Evolutionary conservation across 2,329 filamentous ascomycete species (phyloP).

Genomic region (Curvularia sp.): DNA sequence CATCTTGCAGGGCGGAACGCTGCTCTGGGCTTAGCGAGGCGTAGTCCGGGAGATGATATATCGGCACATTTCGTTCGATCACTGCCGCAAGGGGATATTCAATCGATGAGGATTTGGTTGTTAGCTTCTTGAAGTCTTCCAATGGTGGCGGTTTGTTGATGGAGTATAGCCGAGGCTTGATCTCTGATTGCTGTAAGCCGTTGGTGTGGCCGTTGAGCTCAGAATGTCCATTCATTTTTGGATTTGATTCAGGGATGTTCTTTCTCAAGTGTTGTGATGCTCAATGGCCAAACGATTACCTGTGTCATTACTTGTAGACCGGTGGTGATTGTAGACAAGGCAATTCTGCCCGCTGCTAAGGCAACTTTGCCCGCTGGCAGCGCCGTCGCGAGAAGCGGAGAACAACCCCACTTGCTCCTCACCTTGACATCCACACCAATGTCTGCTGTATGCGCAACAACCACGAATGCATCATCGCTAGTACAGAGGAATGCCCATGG

Average conservation of each 20-base stretch:
- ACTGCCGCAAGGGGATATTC: constrained; percentile 58
- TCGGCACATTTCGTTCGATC: constrained; percentile 61
- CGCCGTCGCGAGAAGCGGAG: background rate
- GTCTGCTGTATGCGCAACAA: background rate
- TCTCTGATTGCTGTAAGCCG: constrained; percentile 8
- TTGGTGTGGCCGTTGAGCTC: constrained; percentile 8
- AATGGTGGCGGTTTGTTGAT: constrained; percentile 49
- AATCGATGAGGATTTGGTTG: constrained; percentile 48
- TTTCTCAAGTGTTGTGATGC: background rate
- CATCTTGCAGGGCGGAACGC: constrained; percentile 61
- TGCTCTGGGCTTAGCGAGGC: constrained; percentile 41
- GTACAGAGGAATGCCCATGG: background rate
- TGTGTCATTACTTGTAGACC: background rate
- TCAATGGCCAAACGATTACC: background rate
- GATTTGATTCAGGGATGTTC: background rate
- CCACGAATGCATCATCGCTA: background rate
- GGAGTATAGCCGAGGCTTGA: constrained; percentile 39
- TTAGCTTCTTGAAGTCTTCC: constrained; percentile 55
- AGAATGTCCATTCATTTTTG: background rate
- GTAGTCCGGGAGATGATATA: constrained; percentile 59
- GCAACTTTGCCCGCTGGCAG: background rate
- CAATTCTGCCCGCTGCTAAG: background rate
- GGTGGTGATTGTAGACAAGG: background rate
- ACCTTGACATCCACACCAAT: background rate
- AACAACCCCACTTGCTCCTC: background rate